These are phyloP conservation scores for Cladophialophora exuberans DNA, from an alignment of 2,329 filamentous ascomycete species.

Conservation along the genomic window DNA sequence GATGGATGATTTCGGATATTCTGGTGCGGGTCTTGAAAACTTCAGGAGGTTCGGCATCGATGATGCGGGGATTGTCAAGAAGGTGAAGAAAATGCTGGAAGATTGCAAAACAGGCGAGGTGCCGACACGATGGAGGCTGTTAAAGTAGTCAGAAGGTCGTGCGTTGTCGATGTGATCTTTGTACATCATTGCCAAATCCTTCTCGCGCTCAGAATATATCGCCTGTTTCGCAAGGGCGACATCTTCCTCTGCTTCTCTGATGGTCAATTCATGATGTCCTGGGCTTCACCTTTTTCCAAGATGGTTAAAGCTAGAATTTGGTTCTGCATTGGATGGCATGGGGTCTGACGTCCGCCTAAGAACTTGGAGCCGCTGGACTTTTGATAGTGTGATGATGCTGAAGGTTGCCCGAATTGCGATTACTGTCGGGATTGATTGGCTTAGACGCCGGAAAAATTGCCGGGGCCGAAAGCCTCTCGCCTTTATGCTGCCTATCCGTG, in stretches of 20 bases:
- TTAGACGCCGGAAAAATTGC: background rate
- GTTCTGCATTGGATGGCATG: background rate
- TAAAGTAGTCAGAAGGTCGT: constrained; percentile 3
- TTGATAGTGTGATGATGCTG: background rate
- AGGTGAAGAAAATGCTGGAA: constrained; percentile 5
- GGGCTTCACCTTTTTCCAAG: background rate
- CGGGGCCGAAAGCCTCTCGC: background rate
- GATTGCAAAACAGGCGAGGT: background rate
- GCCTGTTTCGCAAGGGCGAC: background rate
- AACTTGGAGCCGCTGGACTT: no score
- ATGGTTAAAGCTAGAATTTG: background rate
- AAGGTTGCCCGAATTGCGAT: background rate
- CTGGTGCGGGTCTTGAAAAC: background rate
- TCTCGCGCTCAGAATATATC: background rate
- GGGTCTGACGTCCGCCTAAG: background rate
- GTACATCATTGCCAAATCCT: background rate
- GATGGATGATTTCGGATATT: constrained; percentile 8
- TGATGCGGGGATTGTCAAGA: constrained; percentile 1
- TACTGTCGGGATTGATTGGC: background rate
- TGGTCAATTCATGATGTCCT: background rate
- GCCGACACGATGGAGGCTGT: constrained; percentile 6
- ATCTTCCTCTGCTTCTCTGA: background rate
- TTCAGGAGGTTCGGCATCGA: constrained; percentile 6
- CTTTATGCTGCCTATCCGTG: background rate
- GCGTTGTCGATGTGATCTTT: background rate